phyloP scores from a whole-genome alignment of 148 eudicot species.

The Rhododendron simsii region DNA sequence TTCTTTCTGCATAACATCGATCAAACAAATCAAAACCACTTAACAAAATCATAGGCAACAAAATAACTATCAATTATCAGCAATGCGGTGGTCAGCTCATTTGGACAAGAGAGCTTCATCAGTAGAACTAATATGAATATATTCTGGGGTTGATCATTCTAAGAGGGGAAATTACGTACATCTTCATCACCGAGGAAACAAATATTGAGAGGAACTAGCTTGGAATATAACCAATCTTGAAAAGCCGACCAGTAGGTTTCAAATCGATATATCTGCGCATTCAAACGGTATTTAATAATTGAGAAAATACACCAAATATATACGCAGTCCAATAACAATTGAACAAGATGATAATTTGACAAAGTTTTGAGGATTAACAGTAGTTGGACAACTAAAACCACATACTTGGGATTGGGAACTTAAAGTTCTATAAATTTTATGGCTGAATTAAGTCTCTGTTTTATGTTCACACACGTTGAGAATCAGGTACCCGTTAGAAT shows the following conservation, averaged over 20 bases:
- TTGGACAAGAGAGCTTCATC: not conserved
- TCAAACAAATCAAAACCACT: not conserved
- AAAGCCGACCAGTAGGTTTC: not conserved
- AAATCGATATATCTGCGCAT: not conserved
- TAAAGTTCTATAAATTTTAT: too few relatives aligned
- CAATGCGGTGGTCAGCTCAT: not conserved
- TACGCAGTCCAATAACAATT: not conserved
- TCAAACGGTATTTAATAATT: not conserved
- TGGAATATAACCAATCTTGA: not conserved
- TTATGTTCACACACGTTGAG: too few relatives aligned
- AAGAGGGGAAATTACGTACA: conserved; percentile 9
- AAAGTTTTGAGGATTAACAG: too few relatives aligned
- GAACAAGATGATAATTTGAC: not conserved
- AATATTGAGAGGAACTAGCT: not conserved
- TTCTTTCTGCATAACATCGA: conserved; percentile 24
- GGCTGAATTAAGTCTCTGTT: too few relatives aligned
- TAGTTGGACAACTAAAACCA: too few relatives aligned
- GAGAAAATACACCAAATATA: not conserved
- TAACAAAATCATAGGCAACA: not conserved
- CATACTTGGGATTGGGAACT: too few relatives aligned
- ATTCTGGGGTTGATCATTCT: not conserved
- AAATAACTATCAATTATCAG: not conserved
- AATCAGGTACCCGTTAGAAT: too few relatives aligned
- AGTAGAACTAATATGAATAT: not conserved
- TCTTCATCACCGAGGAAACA: conserved; percentile 18